Percentiles rank a stretch among this genome's conserved stretches.
These are phyloP conservation scores for Mycena maculata DNA, from an alignment of 768 basidiomycete species.

Conservation along the genomic window DNA sequence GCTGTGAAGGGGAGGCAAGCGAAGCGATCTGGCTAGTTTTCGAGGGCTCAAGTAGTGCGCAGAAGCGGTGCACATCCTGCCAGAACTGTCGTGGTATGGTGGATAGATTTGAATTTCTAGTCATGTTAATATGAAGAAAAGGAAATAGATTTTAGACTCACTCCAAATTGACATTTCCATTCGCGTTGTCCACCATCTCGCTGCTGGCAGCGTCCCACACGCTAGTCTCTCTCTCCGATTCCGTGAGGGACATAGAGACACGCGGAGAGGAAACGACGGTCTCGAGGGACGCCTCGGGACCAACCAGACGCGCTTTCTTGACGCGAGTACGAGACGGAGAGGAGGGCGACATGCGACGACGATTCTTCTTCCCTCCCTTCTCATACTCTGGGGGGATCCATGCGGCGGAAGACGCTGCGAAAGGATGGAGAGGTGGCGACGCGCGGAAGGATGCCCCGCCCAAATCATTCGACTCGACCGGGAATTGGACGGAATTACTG, in stretches of 20 bases:
- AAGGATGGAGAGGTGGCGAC: constrained; percentile 58
- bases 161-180: constrained; percentile 68
- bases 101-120: constrained; percentile 49
- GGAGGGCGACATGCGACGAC: constrained; percentile 36
- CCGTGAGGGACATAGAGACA: constrained; percentile 34
- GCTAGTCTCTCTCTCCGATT: constrained; percentile 44
- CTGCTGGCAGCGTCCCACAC: constrained; percentile 63
- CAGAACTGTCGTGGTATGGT: constrained; percentile 64
- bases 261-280: constrained; percentile 31
- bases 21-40: constrained; percentile 22
- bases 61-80: constrained; percentile 58
- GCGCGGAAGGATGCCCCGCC: constrained; percentile 22
- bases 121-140: constrained; percentile 18
- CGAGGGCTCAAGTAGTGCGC: constrained; percentile 50
- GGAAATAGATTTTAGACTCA: constrained; percentile 42
- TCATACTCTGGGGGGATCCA: constrained; percentile 59
- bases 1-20: constrained; percentile 17
- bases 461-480: neutral
- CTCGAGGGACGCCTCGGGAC: constrained; percentile 26
- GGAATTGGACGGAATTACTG: no score
- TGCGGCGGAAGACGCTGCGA: constrained; percentile 64
- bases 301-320: constrained; percentile 32
- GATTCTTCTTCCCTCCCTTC: constrained; percentile 46
- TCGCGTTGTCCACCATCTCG: constrained; percentile 57
- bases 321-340: constrained; percentile 38